A percentile compares a stretch with the other conserved stretches of the same genome.
phyloP scores from a whole-genome alignment of 2,329 filamentous ascomycete species.

The Pleurostoma richardsiae region DNA sequence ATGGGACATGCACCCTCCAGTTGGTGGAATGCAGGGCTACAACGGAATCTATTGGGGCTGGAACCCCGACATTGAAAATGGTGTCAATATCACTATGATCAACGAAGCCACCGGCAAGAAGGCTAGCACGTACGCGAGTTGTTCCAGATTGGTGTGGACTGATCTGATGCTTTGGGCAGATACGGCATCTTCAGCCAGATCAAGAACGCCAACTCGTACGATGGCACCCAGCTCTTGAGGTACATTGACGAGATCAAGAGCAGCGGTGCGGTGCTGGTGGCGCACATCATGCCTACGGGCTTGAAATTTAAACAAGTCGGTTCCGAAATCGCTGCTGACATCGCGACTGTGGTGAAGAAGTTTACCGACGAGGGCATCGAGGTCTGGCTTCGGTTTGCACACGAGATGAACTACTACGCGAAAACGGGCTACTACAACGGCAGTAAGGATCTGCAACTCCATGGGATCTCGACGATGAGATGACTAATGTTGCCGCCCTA shows the following conservation, averaged over 20 bases:
- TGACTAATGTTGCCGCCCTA: background rate
- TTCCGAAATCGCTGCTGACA: constrained; percentile 4
- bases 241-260: constrained; percentile 7
- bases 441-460: constrained; percentile 1
- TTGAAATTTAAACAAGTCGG: constrained; percentile 9
- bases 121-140: constrained; percentile 8
- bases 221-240: constrained; percentile 12
- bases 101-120: constrained; percentile 6
- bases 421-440: constrained; percentile 5
- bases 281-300: constrained; percentile 16
- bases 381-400: constrained; percentile 13
- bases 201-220: constrained; percentile 8
- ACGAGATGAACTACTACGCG: constrained; percentile 15
- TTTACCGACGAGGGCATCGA: constrained; percentile 10
- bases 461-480: background rate
- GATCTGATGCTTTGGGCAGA: background rate
- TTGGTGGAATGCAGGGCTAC: background rate
- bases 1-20: background rate
- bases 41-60: constrained; percentile 15
- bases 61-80: constrained; percentile 13
- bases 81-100: constrained; percentile 9
- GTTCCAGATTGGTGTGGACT: background rate
- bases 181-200: constrained; percentile 14
- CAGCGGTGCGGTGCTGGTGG: constrained; percentile 13
- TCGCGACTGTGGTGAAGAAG: constrained; percentile 7